Evolutionary conservation across 192 early-diverging fungal species (phyloP), one percentile per base, ranked within the genome.

Genomic region (Entophlyctis luteolus): DNA sequence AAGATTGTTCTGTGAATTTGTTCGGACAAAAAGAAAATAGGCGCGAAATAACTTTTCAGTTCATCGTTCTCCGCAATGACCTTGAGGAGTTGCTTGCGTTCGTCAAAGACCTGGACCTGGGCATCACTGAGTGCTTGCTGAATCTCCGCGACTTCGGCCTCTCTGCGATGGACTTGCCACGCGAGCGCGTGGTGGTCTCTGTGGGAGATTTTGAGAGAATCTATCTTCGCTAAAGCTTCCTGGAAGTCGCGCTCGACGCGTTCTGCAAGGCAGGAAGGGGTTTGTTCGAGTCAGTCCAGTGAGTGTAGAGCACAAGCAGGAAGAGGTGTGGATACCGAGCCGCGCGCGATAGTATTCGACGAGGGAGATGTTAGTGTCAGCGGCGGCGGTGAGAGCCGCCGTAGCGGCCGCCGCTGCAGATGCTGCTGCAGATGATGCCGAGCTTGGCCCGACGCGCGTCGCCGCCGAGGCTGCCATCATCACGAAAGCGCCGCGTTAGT

Each of bases 21-120:
- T 22, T 20, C 8, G 8, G 50, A 10, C 10, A 53, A 8, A 22
- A 22, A 22, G 27, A 22, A 53, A 27, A 53, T 12, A 14, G 8
- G 4, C 55, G 25, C 27, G 20, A 33, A 58, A 48, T 2, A 68
- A 77, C 80, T 73, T 68, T 83, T 85, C 42, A 86, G 59, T 6
- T 66, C 67, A 58, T 86, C 84, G 38, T 82, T 81, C 58, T 86
- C 84, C 27, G 81, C 81, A n/a, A 65, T 32, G 8, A 27, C 46
- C 22, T 47, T 55, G 23, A 86, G 73, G 34, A 70, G 42, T 23
- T 70, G 65, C 55, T 76, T 74, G 27, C 79, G 69, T 59, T 86
- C 84, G 27, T 81, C 81, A 69, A 86, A 81, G 39, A 82, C 34
- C 16, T 74, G 67, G 18, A 67, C 37, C 65, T 83, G 75, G 16